Evolutionary conservation across 2,329 filamentous ascomycete species (phyloP).

Genomic region (Peltaster fructicola): DNA sequence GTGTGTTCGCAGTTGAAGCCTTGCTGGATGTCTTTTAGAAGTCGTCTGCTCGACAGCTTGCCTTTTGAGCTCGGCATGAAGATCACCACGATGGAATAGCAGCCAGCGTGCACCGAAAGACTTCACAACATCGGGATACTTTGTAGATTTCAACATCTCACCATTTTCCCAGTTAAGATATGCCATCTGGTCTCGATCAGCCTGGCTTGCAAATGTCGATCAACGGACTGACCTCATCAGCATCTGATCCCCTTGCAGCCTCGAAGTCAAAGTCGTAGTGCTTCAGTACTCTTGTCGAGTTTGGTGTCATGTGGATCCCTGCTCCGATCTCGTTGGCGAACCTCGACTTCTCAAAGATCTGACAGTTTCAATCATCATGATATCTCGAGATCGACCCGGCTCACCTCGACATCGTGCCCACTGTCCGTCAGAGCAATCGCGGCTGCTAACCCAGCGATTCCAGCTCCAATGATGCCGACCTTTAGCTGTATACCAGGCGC

Average conservation of each 20-base stretch:
- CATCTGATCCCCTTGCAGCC: constrained; percentile 1
- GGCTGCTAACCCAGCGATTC: constrained; percentile 33
- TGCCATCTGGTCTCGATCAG: constrained; percentile 1
- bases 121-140: constrained; percentile 1
- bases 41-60: neutral
- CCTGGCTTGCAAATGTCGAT: neutral
- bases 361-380: constrained; percentile 8
- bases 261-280: constrained; percentile 2
- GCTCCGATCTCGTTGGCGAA: constrained; percentile 33
- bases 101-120: constrained; percentile 1
- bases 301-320: constrained; percentile 34
- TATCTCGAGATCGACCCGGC: constrained; percentile 4
- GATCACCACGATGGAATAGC: constrained; percentile 1
- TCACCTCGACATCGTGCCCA: constrained; percentile 17
- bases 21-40: neutral
- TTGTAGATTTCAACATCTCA: neutral
- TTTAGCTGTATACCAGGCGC: too few species aligned
- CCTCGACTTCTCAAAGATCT: constrained; percentile 30
- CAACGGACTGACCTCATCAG: constrained; percentile 1
- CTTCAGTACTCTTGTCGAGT: constrained; percentile 30
- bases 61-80: constrained; percentile 1
- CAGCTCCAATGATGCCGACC: constrained; percentile 36
- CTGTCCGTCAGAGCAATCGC: constrained; percentile 27
- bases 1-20: neutral
- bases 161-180: constrained; percentile 1